Conservation (phyloP, 805 yeast species). For the Wickerhamomyces silvicola region DNA sequence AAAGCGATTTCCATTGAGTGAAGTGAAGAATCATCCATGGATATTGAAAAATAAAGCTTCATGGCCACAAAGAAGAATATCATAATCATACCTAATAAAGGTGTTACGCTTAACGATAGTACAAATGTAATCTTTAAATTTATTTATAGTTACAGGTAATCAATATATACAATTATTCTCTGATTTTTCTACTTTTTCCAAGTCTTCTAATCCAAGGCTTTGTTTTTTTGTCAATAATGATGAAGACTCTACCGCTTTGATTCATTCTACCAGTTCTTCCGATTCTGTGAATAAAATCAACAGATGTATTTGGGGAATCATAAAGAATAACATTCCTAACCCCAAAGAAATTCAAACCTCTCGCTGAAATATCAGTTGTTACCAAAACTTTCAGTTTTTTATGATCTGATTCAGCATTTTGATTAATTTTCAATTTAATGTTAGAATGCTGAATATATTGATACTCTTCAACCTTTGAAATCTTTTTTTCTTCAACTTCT, state of each 20-base stretch:
- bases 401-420: slow-evolving; percentile 5
- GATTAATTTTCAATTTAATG: slow-evolving; percentile 18
- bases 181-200: slow-evolving; percentile 12
- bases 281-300: slow-evolving; percentile 83
- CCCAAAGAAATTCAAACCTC: slow-evolving; percentile 84
- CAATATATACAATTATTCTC: slow-evolving; percentile 2
- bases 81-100: background rate
- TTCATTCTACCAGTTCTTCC: slow-evolving; percentile 95
- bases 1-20: slow-evolving; percentile 52
- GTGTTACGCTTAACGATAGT: background rate
- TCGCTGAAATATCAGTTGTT: slow-evolving; percentile 82
- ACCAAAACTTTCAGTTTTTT: slow-evolving; percentile 59
- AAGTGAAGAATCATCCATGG: slow-evolving; percentile 81
- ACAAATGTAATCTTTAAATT: slow-evolving; percentile 24
- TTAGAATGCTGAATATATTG: slow-evolving; percentile 29
- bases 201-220: slow-evolving; percentile 80
- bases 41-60: slow-evolving; percentile 52
- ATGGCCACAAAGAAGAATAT: slow-evolving; percentile 41
- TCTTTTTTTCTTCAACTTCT: slow-evolving; percentile 11
- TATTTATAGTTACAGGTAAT: slow-evolving; percentile 26
- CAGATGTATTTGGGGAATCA: slow-evolving; percentile 80
- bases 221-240: slow-evolving; percentile 63
- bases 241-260: slow-evolving; percentile 79
- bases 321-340: slow-evolving; percentile 76
- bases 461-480: slow-evolving; percentile 8